Percentiles rank a stretch among this genome's conserved stretches.
phyloP scores from a whole-genome alignment of 129 eudicot genomes.

The Rutidosis leptorrhynchoides region DNA sequence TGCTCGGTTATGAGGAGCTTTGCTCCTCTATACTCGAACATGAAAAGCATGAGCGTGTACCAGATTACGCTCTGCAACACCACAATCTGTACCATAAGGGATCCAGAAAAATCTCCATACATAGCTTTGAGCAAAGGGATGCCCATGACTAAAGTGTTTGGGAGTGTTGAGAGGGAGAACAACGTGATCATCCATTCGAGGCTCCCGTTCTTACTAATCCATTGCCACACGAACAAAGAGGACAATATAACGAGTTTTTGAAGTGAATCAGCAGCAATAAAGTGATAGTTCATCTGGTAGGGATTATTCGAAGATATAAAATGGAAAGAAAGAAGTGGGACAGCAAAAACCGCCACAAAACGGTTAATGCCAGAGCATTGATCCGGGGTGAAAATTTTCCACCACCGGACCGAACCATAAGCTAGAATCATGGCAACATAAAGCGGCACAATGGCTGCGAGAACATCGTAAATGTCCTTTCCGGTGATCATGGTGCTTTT shows the following conservation, averaged over 20 bases:
- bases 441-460: constrained; percentile 79
- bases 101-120: constrained; percentile 88
- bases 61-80: constrained; percentile 88
- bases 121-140: constrained; percentile 83
- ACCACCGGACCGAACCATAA: constrained; percentile 92
- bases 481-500: constrained; percentile 69
- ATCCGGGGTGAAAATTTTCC: constrained; percentile 96
- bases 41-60: constrained; percentile 86
- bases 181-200: constrained; percentile 91
- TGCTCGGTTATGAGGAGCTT: constrained; percentile 73
- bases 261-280: constrained; percentile 79
- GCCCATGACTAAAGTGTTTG: constrained; percentile 96
- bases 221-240: constrained; percentile 76
- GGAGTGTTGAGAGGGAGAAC: constrained; percentile 88
- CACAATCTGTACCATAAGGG: constrained; percentile 88
- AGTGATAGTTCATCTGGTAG: constrained; percentile 81
- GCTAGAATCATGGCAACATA: constrained; percentile 94
- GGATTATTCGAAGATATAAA: constrained; percentile 80
- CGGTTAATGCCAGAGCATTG: constrained; percentile 98
- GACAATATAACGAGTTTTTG: constrained; percentile 67
- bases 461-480: constrained; percentile 86
- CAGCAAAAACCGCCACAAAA: constrained; percentile 90
- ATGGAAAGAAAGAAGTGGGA: constrained; percentile 89
- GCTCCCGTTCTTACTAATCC: constrained; percentile 57
- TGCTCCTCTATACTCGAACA: constrained; percentile 90